These are phyloP conservation scores for Leccinum incarnatum DNA, from an alignment of 768 basidiomycete species.

Conservation along the genomic window DNA sequence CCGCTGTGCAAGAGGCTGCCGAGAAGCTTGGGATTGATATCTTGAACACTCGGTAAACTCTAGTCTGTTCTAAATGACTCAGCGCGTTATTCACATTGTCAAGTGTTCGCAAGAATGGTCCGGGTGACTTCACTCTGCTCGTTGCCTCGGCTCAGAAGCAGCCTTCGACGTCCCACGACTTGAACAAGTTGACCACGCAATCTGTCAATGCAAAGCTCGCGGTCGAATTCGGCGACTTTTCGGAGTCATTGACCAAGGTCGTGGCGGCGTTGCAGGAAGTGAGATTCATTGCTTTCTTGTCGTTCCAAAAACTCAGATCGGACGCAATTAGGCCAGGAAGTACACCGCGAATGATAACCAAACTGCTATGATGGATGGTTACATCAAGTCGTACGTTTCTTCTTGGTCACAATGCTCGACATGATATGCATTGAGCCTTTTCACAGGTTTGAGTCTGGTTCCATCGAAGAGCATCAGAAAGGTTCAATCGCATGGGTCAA, in stretches of 20 bases:
- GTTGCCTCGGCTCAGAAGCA: slow-evolving; percentile 64
- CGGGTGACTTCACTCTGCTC: slow-evolving; percentile 62
- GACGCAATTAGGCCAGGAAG: slow-evolving; percentile 56
- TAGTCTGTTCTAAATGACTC: neutral
- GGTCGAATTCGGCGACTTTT: slow-evolving; percentile 76
- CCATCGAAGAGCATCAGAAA: slow-evolving; percentile 75
- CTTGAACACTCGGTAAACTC: slow-evolving; percentile 71
- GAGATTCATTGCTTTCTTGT: neutral
- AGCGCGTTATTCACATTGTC: neutral
- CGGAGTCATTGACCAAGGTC: slow-evolving; percentile 50
- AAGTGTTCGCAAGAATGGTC: slow-evolving; percentile 70
- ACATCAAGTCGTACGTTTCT: slow-evolving; percentile 66
- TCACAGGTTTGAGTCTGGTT: slow-evolving; percentile 66
- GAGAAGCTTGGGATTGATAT: slow-evolving; percentile 76
- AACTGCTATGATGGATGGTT: slow-evolving; percentile 68
- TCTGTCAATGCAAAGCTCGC: slow-evolving; percentile 49
- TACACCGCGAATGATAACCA: slow-evolving; percentile 74
- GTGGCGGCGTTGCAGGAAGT: slow-evolving; percentile 62
- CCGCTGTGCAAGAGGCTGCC: slow-evolving; percentile 67
- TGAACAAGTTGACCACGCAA: slow-evolving; percentile 48
- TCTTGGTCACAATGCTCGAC: neutral
- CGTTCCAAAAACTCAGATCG: neutral
- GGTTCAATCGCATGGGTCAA: slow-evolving; percentile 82
- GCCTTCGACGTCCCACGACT: slow-evolving; percentile 41
- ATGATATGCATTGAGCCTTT: neutral